Percentiles rank a stretch among this genome's conserved stretches.
Evolutionary conservation across 2,329 filamentous ascomycete species (phyloP).

Genomic region (Arthrobotrys iridis): DNA sequence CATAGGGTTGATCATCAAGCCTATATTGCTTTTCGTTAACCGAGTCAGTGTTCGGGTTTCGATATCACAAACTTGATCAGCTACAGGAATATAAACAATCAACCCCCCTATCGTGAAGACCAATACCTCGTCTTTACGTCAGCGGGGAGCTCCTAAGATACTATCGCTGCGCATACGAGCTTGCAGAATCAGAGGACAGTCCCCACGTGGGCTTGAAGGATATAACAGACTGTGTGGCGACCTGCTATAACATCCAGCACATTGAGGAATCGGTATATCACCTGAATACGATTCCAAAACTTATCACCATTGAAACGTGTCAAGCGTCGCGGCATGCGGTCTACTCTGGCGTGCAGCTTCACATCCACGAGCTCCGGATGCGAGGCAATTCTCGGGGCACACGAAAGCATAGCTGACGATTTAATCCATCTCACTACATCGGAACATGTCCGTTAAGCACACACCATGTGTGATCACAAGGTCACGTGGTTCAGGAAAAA

Average conservation of each 20-base stretch:
- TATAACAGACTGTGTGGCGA: slow-evolving; percentile 4
- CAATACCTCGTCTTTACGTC: slow-evolving; percentile 15
- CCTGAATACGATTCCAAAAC: not conserved
- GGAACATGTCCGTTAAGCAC: slow-evolving; percentile 13
- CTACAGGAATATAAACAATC: slow-evolving; percentile 8
- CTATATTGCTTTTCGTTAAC: slow-evolving; percentile 6
- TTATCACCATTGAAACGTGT: slow-evolving; percentile 33
- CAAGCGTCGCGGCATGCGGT: slow-evolving; percentile 24
- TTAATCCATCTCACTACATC: not conserved
- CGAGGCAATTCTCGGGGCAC: not conserved
- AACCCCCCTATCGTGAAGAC: slow-evolving; percentile 1
- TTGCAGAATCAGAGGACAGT: slow-evolving; percentile 1
- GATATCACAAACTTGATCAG: slow-evolving; percentile 18
- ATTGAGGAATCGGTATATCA: slow-evolving; percentile 3
- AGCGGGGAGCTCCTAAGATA: slow-evolving; percentile 17
- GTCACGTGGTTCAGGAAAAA: slow-evolving; percentile 22
- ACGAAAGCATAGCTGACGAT: not conserved
- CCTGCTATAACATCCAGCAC: slow-evolving; percentile 21
- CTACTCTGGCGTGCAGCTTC: slow-evolving; percentile 15
- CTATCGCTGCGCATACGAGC: slow-evolving; percentile 3
- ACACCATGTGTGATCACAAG: slow-evolving; percentile 12
- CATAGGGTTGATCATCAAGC: not conserved
- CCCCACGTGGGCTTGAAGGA: slow-evolving; percentile 1
- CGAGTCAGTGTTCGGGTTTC: not conserved
- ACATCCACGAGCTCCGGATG: slow-evolving; percentile 22